Evolutionary conservation across 768 basidiomycete genomes (phyloP).

Genomic region (Boletus huronensis): DNA sequence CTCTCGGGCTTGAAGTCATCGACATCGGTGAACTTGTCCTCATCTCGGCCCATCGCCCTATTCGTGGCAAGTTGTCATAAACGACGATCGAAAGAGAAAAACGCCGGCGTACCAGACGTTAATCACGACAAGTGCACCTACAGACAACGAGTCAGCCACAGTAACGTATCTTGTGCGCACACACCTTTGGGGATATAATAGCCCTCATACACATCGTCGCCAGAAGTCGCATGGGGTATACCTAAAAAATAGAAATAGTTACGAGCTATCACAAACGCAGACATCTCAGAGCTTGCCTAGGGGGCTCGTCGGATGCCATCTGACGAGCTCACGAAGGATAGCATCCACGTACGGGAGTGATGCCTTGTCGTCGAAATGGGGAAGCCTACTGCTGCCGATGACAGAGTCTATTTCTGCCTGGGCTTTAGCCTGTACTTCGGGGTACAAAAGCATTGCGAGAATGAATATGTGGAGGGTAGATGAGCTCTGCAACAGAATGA

Average conservation of each 20-base stretch:
- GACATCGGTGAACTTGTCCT: conserved; percentile 12
- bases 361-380: conserved; percentile 24
- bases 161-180: neutral
- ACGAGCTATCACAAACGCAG: neutral
- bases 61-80: neutral
- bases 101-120: conserved; percentile 43
- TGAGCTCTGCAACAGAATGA: conserved; percentile 17
- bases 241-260: conserved; percentile 6
- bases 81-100: too few relatives aligned
- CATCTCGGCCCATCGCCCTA: conserved; percentile 27
- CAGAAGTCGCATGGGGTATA: conserved; percentile 23
- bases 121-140: conserved; percentile 30
- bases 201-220: conserved; percentile 27
- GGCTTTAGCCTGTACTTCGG: conserved; percentile 24
- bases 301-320: conserved; percentile 27
- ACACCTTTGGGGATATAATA: conserved; percentile 42
- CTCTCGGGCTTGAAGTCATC: conserved; percentile 29
- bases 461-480: conserved; percentile 25
- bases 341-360: conserved; percentile 42
- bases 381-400: conserved; percentile 19
- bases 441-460: conserved; percentile 28
- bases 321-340: conserved; percentile 35
- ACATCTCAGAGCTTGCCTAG: conserved; percentile 12
- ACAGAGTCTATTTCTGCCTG: conserved; percentile 29
- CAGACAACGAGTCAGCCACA: neutral